Evolutionary conservation across 306 rosid genomes (phyloP), one percentile per base, ranked within the genome.

Genomic region (Begonia fuchsioides): DNA sequence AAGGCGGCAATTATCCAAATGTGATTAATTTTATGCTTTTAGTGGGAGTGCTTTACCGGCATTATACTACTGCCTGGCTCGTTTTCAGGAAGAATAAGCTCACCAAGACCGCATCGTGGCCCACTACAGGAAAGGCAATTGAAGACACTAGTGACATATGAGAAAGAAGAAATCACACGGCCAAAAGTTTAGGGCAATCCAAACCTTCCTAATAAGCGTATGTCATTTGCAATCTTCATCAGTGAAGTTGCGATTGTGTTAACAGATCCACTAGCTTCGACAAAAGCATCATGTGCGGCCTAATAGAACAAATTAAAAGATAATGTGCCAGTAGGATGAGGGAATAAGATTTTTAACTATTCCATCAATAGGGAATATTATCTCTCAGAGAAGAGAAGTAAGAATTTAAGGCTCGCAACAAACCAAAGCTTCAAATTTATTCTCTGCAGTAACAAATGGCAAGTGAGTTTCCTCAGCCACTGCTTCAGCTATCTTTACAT

Each of bases 41-140:
- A n/a, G 11, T 10, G 2, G 16, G 59, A 61, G 52, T 58, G 51
- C 50, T 68, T 82, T 77, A 92, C 98, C 12, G 96, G 98, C 98
- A 92, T 92, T 38, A 92, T 92, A 80, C 98, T 92, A 80, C 98
- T 92, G 57, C 98, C 98, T 38, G 98, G 98, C 68, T 92, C 98
- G 8, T 92, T 92, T 68, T 92, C 96, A 43, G 98, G 98, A 63
- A 92, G 98, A 69, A 92, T 75, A 63, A 92, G 96, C 72, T 92
- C 98, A 20, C 98, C 98, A 58, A 92, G 92, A 62, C 98, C 98
- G 32, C 98, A 92, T 39, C 98, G 93, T 0, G 98, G 98, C 77
- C 98, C 96, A 61, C 98, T 92, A 63, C 55, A 17, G 44, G 39
- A 71, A 46, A 72, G 45, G 50, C 58, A 15, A 12, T 12, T 61